A percentile compares a stretch with the other conserved stretches of the same genome.
Evolutionary conservation across 116 monocot genomes (phyloP).

Genomic region (Posidonia oceanica): DNA sequence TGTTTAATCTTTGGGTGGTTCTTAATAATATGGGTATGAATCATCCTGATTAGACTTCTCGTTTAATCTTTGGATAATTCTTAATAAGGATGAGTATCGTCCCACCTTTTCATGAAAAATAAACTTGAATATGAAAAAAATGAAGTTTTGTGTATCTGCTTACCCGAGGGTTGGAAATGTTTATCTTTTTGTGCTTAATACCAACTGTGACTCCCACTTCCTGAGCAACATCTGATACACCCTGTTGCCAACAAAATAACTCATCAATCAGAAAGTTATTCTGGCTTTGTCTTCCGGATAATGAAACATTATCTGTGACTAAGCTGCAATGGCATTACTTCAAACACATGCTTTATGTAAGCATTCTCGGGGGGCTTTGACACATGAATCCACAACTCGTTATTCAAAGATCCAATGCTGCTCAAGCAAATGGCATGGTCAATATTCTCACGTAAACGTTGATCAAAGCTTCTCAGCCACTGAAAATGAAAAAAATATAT

Average conservation of each 20-base stretch:
- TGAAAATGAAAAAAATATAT: conserved; percentile 18
- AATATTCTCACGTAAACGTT: conserved; percentile 90
- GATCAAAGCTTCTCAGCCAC: conserved; percentile 98
- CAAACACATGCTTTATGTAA: conserved; percentile 79
- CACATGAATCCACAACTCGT: conserved; percentile 88
- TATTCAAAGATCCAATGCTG: conserved; percentile 77
- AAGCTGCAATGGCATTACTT: conserved; percentile 28
- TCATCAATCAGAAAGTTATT: conserved; percentile 7
- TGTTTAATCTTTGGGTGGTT: no score
- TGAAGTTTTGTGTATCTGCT: conserved; percentile 5
- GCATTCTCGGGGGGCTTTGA: conserved; percentile 97
- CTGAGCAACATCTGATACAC: conserved; percentile 68
- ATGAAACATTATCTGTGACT: not conserved
- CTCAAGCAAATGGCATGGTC: conserved; percentile 99
- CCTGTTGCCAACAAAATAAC: conserved; percentile 36
- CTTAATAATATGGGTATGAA: no score
- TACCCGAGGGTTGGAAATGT: conserved; percentile 89
- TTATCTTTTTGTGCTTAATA: conserved; percentile 97
- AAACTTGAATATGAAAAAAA: no score
- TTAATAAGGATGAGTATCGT: no score
- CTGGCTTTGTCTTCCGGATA: not conserved
- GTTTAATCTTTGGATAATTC: no score
- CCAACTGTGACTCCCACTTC: conserved; percentile 64
- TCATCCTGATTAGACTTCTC: no score
- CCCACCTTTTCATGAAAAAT: no score